A percentile compares a stretch with the other conserved stretches of the same genome.
phyloP scores from a whole-genome alignment of 2,329 filamentous ascomycete species.

The Pseudogymnoascus sp. region DNA sequence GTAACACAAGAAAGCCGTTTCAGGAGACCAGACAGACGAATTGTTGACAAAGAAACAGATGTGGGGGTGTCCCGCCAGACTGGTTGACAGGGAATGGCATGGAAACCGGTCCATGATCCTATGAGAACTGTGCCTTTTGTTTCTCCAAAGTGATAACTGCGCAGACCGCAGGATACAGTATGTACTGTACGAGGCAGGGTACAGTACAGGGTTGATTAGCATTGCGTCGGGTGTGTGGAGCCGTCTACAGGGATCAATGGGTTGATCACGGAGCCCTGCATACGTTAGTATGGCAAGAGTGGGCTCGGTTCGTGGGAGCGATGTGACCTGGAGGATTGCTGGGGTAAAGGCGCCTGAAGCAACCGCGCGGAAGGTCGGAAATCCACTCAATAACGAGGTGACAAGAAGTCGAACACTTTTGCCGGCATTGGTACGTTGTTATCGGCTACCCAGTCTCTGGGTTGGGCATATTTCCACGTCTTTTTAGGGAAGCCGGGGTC shows the following conservation, averaged over 20 bases:
- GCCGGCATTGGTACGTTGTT: neutral
- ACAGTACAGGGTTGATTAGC: neutral
- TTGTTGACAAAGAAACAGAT: neutral
- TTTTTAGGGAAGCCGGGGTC: neutral
- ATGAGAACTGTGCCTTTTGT: neutral
- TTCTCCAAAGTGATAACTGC: neutral
- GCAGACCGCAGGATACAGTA: neutral
- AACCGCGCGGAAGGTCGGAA: conserved; percentile 5
- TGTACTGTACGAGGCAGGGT: neutral
- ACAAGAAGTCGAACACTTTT: neutral
- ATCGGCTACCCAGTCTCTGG: neutral
- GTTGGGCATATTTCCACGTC: neutral
- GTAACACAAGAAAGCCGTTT: neutral
- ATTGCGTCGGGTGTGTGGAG: neutral
- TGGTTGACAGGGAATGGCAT: neutral
- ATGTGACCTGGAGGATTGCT: neutral
- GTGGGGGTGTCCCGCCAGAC: neutral
- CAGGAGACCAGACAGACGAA: neutral
- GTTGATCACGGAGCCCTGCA: conserved; percentile 5
- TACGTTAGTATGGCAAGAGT: conserved; percentile 1
- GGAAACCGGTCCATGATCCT: neutral
- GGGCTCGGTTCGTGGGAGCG: neutral
- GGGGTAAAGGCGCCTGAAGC: conserved; percentile 5
- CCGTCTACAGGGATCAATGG: neutral
- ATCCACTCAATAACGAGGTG: neutral